Evolutionary conservation across 2,329 filamentous ascomycete genomes (phyloP), one percentile per base, ranked within the genome.

Genomic region (Corynespora cassiicola): DNA sequence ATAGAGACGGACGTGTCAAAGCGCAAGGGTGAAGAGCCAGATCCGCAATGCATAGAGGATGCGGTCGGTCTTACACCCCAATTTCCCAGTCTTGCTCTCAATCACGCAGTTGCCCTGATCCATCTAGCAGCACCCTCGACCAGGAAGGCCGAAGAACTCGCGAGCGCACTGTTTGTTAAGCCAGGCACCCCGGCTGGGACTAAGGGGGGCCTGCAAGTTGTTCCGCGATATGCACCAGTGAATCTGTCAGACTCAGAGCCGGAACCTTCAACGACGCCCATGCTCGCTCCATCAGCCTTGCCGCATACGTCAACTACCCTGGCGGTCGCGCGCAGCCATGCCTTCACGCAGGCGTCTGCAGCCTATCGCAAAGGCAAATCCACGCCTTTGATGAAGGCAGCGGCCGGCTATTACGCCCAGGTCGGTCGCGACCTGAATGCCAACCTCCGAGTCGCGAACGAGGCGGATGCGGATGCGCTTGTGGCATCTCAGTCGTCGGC

Each of bases 401-500:
- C 82, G 1, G 88, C 88, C 7, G 82, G 79, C 0, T 88, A 88
- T 61, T 95, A 95, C 64, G 78, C 83, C 1, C 80, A 88, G 34
- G 74, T 87, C 8, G 86, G 82, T 1, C 82, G 85, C 15, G 83
- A 88, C 30, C 78, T 84, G 41, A 74, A 80, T 4, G 77, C 75
- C 9, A 73, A 74, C 27, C 79, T 84, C 2, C 78, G 80, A 45
- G 72, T 73, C 12, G 78, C 82, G n/a, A 75, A 75, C 12, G 82
- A 83, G n/a, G 75, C 75, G 0, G 84, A 84, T 1, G 88, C 90
- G 2, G 86, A 94, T 55, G 69, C 79, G 0, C 75, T 86, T 3
- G 91, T 92, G 1, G 76, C 84, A 8, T 62, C 71, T 7, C 86
- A 90, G 59, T 91, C 88, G 33, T 89, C 87, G 33, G 77, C 76